These are phyloP conservation scores for Fagopyrum esculentum DNA, from an alignment of 148 eudicot species.

Conservation along the genomic window DNA sequence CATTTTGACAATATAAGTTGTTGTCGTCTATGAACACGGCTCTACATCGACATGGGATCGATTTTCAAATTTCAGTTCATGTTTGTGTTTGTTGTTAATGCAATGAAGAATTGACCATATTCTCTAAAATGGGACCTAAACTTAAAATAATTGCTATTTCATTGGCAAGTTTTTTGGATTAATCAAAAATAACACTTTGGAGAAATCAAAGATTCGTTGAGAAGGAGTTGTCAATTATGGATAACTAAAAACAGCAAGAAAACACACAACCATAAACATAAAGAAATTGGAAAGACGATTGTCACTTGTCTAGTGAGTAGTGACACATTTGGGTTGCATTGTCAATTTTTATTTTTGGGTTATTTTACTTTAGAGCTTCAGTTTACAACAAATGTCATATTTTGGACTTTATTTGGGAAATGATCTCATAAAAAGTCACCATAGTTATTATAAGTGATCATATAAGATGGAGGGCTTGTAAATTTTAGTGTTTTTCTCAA, in stretches of 20 bases:
- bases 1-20: too few species aligned
- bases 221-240: conserved; percentile 3
- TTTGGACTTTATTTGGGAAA: too few species aligned
- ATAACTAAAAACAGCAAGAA: conserved; percentile 7
- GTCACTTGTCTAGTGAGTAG: too few species aligned
- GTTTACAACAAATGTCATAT: too few species aligned
- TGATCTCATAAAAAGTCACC: too few species aligned
- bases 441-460: too few species aligned
- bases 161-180: background rate
- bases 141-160: background rate
- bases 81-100: background rate
- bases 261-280: background rate
- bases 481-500: too few species aligned
- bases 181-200: background rate
- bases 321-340: too few species aligned
- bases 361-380: too few species aligned
- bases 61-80: background rate
- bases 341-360: too few species aligned
- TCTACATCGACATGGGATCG: background rate
- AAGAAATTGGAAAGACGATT: background rate
- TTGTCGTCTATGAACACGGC: background rate
- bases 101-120: background rate
- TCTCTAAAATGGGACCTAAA: too few species aligned
- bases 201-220: conserved; percentile 8
- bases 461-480: too few species aligned